Conservation (phyloP, 2,329 filamentous ascomycete genomes). For the Aspergillus pseudotamarii region DNA sequence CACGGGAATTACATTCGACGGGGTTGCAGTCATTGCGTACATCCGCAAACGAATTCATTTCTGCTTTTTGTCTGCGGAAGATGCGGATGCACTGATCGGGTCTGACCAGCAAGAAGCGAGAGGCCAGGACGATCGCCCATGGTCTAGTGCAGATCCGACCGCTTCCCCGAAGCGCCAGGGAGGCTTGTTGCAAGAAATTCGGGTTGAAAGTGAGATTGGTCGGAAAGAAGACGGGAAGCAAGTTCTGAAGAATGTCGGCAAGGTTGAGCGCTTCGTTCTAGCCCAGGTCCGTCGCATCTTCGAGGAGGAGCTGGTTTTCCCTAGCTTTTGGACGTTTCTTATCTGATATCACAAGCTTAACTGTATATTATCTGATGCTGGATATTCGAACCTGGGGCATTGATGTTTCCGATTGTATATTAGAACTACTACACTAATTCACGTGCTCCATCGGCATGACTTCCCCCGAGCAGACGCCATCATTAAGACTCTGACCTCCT, state of each 20-base stretch:
- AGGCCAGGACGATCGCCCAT: slow-evolving; percentile 34
- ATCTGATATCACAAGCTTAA: slow-evolving; percentile 56
- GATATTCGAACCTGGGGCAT: neutral
- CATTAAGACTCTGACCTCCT: neutral
- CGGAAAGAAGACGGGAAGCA: slow-evolving; percentile 89
- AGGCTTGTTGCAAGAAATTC: slow-evolving; percentile 85
- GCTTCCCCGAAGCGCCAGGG: slow-evolving; percentile 57
- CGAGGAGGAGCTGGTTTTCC: slow-evolving; percentile 70
- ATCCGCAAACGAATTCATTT: slow-evolving; percentile 89
- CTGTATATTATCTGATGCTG: neutral
- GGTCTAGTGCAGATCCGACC: slow-evolving; percentile 36
- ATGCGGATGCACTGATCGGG: slow-evolving; percentile 75
- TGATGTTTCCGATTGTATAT: neutral
- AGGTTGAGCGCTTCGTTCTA: slow-evolving; percentile 95
- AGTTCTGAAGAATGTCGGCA: slow-evolving; percentile 96
- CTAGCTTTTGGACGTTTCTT: slow-evolving; percentile 94
- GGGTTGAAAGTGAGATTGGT: slow-evolving; percentile 96
- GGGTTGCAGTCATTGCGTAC: slow-evolving; percentile 87
- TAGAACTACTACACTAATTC: neutral
- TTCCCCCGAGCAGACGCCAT: neutral
- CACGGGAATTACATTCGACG: slow-evolving; percentile 92
- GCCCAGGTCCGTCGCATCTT: slow-evolving; percentile 97
- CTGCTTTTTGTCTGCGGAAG: slow-evolving; percentile 90
- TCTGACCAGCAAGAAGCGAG: slow-evolving; percentile 44
- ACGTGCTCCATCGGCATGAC: neutral